Evolutionary conservation across 78 protist genomes (phyloP).

Genomic region (Pigoraptor vietnamica): DNA sequence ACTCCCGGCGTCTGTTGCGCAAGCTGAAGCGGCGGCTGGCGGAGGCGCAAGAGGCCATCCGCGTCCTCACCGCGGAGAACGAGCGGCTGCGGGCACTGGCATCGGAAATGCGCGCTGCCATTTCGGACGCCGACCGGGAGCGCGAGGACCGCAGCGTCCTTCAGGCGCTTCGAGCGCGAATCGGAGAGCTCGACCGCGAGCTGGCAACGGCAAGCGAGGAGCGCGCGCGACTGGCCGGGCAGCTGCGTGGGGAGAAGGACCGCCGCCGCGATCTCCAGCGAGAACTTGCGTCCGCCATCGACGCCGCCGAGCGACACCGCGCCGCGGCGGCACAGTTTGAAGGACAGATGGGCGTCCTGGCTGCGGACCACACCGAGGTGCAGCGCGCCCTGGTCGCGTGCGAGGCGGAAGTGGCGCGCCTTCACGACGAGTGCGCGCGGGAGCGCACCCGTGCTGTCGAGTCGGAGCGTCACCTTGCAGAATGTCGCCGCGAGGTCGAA

Average conservation of each 20-base stretch:
- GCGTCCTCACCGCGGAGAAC: background rate
- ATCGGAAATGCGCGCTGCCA: background rate
- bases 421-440: background rate
- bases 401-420: background rate
- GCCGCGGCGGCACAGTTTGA: background rate
- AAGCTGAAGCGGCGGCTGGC: background rate
- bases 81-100: background rate
- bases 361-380: background rate
- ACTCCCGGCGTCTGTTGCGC: background rate
- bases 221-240: background rate
- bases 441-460: background rate
- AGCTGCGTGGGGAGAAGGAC: background rate
- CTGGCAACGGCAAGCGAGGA: background rate
- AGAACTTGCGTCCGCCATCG: background rate
- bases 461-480: background rate
- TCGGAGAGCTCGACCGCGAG: background rate
- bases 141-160: background rate
- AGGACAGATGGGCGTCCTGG: background rate
- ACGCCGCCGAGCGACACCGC: background rate
- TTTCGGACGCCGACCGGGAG: background rate
- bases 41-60: background rate
- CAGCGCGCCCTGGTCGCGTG: background rate
- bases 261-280: background rate
- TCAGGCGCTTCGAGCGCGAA: background rate
- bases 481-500: background rate